Evolutionary conservation across 1,139 yeast genomes (phyloP).

Genomic region (Blastobotrys arbuscula): DNA sequence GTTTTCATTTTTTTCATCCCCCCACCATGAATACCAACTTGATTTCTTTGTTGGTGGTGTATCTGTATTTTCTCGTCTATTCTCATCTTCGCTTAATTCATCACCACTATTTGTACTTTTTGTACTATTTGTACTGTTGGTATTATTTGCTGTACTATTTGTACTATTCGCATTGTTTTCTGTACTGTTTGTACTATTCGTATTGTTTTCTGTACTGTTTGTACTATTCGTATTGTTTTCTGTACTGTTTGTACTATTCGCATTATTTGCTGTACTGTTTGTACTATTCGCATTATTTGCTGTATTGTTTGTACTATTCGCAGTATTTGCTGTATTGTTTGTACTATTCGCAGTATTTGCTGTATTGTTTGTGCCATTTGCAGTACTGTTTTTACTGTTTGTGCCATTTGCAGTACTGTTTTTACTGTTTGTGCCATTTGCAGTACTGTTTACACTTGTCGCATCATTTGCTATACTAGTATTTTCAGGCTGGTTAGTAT

Average conservation of each 20-base stretch:
- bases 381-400: no score
- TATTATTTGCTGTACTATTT: background rate
- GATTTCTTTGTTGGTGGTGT: background rate
- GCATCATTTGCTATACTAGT: no score
- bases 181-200: background rate
- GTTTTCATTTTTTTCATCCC: background rate
- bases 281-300: background rate
- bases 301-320: background rate
- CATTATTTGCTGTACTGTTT: background rate
- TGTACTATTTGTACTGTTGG: background rate
- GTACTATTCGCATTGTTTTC: background rate
- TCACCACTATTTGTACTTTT: background rate
- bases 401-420: no score
- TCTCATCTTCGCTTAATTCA: background rate
- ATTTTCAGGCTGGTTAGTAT: no score
- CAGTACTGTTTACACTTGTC: no score
- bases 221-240: no score
- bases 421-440: no score
- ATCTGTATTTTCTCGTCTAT: background rate
- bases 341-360: background rate
- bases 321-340: background rate
- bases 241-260: no score
- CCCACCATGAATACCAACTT: conserved; percentile 17
- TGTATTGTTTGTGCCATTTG: no score
- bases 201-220: no score